Conservation (phyloP, 768 basidiomycete species). For the Gelatoporia subvermispora region DNA sequence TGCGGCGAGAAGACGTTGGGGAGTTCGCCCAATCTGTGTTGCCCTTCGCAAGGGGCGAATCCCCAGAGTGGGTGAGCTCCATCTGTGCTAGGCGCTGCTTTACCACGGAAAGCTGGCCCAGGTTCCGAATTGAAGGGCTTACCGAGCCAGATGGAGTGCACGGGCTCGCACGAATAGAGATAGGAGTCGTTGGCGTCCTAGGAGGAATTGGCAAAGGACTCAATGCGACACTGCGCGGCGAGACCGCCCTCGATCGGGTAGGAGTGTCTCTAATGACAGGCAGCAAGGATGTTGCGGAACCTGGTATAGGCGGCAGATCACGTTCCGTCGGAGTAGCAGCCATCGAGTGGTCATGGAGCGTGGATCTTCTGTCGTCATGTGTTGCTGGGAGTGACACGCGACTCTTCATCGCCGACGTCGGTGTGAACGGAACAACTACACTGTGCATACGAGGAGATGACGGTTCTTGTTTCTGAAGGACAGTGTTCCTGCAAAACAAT, state of each 20-base stretch:
- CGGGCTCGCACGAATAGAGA: conserved; percentile 18
- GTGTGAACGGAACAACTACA: too few species aligned
- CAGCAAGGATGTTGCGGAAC: conserved; percentile 5
- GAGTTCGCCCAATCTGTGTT: conserved; percentile 6
- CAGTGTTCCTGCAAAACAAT: conserved; percentile 3
- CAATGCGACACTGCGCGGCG: conserved; percentile 2
- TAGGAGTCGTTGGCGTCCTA: conserved; percentile 12
- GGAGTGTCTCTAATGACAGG: conserved; percentile 1
- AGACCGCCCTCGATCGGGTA: background rate
- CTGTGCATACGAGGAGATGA: too few species aligned
- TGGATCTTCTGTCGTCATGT: too few species aligned
- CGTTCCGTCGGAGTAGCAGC: too few species aligned
- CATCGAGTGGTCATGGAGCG: too few species aligned
- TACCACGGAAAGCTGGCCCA: conserved; percentile 59
- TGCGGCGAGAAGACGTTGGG: conserved; percentile 15
- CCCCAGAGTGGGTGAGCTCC: conserved; percentile 26
- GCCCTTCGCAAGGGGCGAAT: conserved; percentile 8
- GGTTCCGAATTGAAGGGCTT: conserved; percentile 60
- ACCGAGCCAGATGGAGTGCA: conserved; percentile 25
- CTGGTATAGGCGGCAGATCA: too few species aligned
- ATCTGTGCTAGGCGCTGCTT: conserved; percentile 63
- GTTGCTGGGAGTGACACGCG: too few species aligned
- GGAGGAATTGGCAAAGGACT: conserved; percentile 15
- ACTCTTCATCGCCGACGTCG: too few species aligned
- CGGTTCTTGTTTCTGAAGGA: background rate